Percentiles rank a stretch among this genome's conserved stretches.
Conservation (phyloP, 177 flowering plant genomes). For the Telopea speciosissima region DNA sequence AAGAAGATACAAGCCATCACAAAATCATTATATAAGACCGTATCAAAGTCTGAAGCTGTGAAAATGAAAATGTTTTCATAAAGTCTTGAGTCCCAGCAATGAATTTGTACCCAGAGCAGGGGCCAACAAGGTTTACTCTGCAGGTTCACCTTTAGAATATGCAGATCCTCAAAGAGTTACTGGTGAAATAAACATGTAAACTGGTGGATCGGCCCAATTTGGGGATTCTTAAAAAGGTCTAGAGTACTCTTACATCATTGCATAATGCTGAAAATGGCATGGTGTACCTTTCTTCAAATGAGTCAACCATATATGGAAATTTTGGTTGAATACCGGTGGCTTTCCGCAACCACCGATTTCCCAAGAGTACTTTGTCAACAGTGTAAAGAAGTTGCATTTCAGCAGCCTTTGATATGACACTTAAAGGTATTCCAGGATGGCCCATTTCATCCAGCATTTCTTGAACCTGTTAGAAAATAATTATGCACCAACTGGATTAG, state of each 20-base stretch:
- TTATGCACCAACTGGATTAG: background rate
- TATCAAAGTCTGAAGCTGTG: too few relatives aligned
- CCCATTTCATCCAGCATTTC: conserved; percentile 86
- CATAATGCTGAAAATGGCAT: background rate
- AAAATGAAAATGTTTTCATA: too few relatives aligned
- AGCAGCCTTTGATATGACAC: conserved; percentile 85
- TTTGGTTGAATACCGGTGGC: conserved; percentile 94
- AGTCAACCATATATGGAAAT: conserved; percentile 82
- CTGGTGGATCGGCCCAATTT: too few relatives aligned
- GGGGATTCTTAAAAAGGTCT: too few relatives aligned
- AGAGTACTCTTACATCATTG: too few relatives aligned
- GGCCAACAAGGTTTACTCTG: too few relatives aligned
- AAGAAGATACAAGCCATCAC: background rate
- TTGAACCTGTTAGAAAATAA: conserved; percentile 50
- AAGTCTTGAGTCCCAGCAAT: too few relatives aligned
- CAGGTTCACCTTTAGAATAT: too few relatives aligned
- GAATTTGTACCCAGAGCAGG: too few relatives aligned
- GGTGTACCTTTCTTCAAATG: conserved; percentile 79
- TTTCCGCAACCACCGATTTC: conserved; percentile 88
- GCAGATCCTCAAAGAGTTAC: too few relatives aligned
- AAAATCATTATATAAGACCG: too few relatives aligned
- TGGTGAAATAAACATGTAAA: too few relatives aligned
- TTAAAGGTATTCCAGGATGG: conserved; percentile 68
- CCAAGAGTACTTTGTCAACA: conserved; percentile 79
- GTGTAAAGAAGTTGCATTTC: conserved; percentile 75